Evolutionary conservation across 2,329 filamentous ascomycete genomes (phyloP), one percentile per base, ranked within the genome.

Genomic region (Graphiopsis chlorocephala): DNA sequence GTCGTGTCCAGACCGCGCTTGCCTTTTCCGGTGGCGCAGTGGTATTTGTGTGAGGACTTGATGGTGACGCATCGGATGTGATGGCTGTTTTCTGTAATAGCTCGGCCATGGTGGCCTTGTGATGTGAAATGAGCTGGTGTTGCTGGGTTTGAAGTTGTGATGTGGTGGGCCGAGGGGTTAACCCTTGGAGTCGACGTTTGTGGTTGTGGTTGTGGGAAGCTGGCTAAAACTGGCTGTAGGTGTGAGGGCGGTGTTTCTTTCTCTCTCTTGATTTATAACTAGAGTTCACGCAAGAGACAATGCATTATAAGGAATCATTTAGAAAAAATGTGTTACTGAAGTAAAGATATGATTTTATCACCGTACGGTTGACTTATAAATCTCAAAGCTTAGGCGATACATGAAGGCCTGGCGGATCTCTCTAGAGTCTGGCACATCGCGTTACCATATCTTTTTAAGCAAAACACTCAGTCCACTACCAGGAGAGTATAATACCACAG

Each of bases 1-100:
- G 86, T 63, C 95, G 89, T 65, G 89, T 86, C 74, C 85, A 86
- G 60, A 89, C 82, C 68, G 90, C 88, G 69, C 89, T 84, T 23
- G 85, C 79, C 68, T 87, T 89, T 80, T 98, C 93, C 31, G 93
- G 92, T 31, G 50, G 50, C n/a, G 38, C n/a, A 91, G 90, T 11
- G 28, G 29, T 1, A 23, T 31, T 20, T 38, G 31, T 56, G 11
- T n/a, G 31, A 48, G 42, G 1, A 6, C 20, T 31, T 17, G 29
- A 33, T 25, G 42, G 28, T 25, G 42, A 47, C 33, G 48, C 50
- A 62, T 52, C 57, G n/a, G 48, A 25, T 25, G 35, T 23, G 15
- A 60, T 29, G n/a, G 3, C 23, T 50, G 31, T 53, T 4, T 53
- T 23, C 26, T 62, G 60, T n/a, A 62, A 45, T 25, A 48, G 48